phyloP scores from a whole-genome alignment of 257 asterid genomes.

The Capsicum rhomboideum region DNA sequence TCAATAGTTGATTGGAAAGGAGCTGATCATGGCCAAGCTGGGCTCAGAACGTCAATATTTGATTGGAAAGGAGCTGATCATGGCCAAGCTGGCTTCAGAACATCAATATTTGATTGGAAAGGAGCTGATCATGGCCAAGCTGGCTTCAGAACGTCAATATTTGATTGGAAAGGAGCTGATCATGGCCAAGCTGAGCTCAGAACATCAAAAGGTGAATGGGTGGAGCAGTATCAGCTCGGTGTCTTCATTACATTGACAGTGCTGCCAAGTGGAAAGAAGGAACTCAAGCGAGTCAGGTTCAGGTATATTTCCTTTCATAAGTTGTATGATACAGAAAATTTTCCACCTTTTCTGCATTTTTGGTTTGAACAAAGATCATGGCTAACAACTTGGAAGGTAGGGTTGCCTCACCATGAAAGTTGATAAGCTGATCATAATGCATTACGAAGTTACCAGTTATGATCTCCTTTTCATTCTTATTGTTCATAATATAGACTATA shows the following conservation, averaged over 20 bases:
- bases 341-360: not conserved
- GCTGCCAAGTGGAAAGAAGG: slow-evolving; percentile 22
- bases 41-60: no score
- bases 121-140: slow-evolving; percentile 9
- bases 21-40: no score
- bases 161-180: slow-evolving; percentile 9
- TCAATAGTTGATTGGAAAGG: slow-evolving; percentile 16
- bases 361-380: not conserved
- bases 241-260: slow-evolving; percentile 18
- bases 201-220: slow-evolving; percentile 6
- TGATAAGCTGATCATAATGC: not conserved
- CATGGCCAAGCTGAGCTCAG: no score
- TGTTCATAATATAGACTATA: not conserved
- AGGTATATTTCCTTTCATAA: slow-evolving; percentile 17
- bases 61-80: slow-evolving; percentile 10
- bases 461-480: not conserved
- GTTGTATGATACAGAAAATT: not conserved
- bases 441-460: not conserved
- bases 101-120: not conserved
- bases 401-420: not conserved
- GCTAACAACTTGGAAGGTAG: not conserved
- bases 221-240: slow-evolving; percentile 28
- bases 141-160: slow-evolving; percentile 6
- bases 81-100: no score
- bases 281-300: slow-evolving; percentile 27